A percentile compares a stretch with the other conserved stretches of the same genome.
Conservation (phyloP, 345 rosid genomes). For the Populus tremula region DNA sequence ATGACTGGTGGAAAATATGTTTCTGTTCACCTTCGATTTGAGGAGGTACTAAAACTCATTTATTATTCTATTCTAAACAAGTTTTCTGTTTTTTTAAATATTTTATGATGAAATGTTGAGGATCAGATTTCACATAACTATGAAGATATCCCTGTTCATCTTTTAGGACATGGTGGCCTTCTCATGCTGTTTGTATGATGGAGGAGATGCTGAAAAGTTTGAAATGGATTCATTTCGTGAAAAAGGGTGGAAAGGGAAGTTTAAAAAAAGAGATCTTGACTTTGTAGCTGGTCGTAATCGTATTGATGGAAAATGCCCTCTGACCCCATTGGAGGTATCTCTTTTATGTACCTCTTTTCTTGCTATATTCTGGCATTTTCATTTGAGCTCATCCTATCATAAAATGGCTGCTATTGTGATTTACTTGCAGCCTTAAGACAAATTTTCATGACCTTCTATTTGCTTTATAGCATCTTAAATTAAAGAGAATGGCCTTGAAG, state of each 20-base stretch:
- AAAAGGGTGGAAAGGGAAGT: constrained; percentile 78
- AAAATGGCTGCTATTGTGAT: not conserved
- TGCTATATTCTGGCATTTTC: constrained; percentile 9
- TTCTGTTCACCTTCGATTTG: constrained; percentile 85
- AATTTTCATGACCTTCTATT: not conserved
- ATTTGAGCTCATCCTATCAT: not conserved
- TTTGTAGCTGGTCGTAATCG: constrained; percentile 73
- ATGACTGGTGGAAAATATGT: constrained; percentile 70
- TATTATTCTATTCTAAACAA: constrained; percentile 1
- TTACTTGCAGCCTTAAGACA: not conserved
- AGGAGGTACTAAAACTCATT: constrained; percentile 56
- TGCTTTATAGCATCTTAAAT: not conserved
- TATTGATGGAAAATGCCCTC: constrained; percentile 83
- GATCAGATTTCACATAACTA: not conserved
- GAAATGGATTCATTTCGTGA: constrained; percentile 70
- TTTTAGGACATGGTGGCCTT: constrained; percentile 95
- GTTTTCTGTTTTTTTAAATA: not conserved
- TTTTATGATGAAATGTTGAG: not conserved
- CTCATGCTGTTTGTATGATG: constrained; percentile 89
- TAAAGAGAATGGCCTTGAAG: not conserved
- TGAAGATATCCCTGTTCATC: constrained; percentile 3
- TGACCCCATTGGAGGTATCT: constrained; percentile 89
- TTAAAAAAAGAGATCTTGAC: constrained; percentile 64
- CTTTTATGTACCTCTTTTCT: not conserved
- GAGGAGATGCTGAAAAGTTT: constrained; percentile 66